Percentiles rank a stretch among this genome's conserved stretches.
phyloP scores from a whole-genome alignment of 2,329 filamentous ascomycete species.

The Botrytis aclada region DNA sequence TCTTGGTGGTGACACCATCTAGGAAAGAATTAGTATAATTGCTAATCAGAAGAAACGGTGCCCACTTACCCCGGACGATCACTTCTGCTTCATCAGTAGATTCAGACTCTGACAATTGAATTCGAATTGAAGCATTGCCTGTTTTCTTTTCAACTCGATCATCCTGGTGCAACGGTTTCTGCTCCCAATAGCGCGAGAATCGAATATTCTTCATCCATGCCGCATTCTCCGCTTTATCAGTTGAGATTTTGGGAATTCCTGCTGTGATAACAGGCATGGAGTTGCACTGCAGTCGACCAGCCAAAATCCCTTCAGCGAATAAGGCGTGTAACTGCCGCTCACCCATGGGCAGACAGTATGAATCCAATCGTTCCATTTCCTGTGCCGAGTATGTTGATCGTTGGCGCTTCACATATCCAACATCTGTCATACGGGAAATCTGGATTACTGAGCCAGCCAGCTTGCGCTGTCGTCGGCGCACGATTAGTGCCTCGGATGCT shows the following conservation, averaged over 20 bases:
- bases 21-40: background rate
- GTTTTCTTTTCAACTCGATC: background rate
- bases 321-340: background rate
- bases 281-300: background rate
- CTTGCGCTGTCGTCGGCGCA: constrained; percentile 41
- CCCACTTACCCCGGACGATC: background rate
- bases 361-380: constrained; percentile 33
- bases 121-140: background rate
- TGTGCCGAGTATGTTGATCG: background rate
- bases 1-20: background rate
- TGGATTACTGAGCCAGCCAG: constrained; percentile 49
- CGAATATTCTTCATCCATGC: background rate
- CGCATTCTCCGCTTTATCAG: background rate
- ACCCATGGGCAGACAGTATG: constrained; percentile 38
- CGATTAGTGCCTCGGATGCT: constrained; percentile 44
- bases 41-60: background rate
- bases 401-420: constrained; percentile 39
- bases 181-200: background rate
- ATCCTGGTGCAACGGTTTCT: background rate
- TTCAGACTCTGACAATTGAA: background rate
- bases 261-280: background rate
- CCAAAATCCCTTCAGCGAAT: background rate
- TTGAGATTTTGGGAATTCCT: background rate
- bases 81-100: background rate
- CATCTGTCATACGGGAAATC: constrained; percentile 41